Percentiles rank a stretch among this genome's conserved stretches.
These are phyloP conservation scores for Coemansia sp. DNA, from an alignment of 192 early-diverging fungal species.

Conservation along the genomic window DNA sequence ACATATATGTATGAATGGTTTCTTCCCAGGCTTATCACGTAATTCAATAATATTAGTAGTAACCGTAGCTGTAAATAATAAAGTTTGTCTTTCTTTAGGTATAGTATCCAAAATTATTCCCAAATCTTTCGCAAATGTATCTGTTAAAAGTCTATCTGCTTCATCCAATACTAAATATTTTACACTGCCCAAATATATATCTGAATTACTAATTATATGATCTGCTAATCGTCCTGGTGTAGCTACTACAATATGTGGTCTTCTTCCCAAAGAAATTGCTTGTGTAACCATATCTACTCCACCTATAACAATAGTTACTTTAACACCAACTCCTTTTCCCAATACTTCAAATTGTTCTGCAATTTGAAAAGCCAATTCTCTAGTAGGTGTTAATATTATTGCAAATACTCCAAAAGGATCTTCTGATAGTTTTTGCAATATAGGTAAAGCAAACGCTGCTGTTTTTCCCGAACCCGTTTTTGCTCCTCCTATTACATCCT, in stretches of 20 bases:
- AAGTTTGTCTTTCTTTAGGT: constrained; percentile 84
- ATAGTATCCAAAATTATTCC: constrained; percentile 72
- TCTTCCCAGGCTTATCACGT: constrained; percentile 34
- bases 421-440: constrained; percentile 90
- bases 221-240: constrained; percentile 95
- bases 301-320: constrained; percentile 86
- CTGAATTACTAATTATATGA: constrained; percentile 77
- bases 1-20: constrained; percentile 49
- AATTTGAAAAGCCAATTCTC: constrained; percentile 98
- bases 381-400: constrained; percentile 90
- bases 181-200: constrained; percentile 70
- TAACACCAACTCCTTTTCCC: constrained; percentile 81
- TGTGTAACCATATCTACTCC: constrained; percentile 94
- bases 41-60: constrained; percentile 82
- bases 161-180: constrained; percentile 94
- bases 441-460: constrained; percentile 95
- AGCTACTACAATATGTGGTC: constrained; percentile 91
- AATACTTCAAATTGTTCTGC: constrained; percentile 96
- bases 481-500: constrained; percentile 89
- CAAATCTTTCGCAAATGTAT: constrained; percentile 82
- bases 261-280: constrained; percentile 75
- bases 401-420: constrained; percentile 97
- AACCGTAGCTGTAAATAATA: constrained; percentile 97
- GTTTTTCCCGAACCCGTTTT: constrained; percentile 98
- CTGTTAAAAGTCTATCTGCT: constrained; percentile 86